Base-by-base conservation (phyloP, 331 rosid species). In the Saraca asoca region DNA sequence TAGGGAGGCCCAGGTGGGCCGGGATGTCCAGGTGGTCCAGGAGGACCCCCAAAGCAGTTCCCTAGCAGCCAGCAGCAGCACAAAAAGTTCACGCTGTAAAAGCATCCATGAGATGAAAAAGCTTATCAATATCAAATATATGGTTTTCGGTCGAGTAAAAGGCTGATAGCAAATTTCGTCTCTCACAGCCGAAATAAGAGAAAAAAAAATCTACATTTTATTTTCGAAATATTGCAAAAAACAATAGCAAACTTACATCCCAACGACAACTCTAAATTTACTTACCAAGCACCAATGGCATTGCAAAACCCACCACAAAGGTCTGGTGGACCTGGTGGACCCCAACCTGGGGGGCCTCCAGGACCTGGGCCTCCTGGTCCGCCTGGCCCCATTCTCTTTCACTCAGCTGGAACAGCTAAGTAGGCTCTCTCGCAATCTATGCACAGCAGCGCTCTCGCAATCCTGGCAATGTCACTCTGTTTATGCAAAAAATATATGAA, bases 1-100 rank as follows among this genome's bases (percentile, higher is more conserved):
- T 9, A 38, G 1, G 42, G 42, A 43, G 78, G 57, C 0, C 73
- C 64, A 4, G 58, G 64, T 13, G 78, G 78, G 20, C 75, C 79
- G 0, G 73, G 77, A 5, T 78, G 84, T 0, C 78, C 84, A 3
- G 74, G 73, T 11, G 81, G 82, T 3, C 86, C 81, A 0, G 42
- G 5, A 31, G 82, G 83, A 13, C 84, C 85, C 6, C 87, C 91
- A 43, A 78, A 86, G 75, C 88, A 86, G 29, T 83, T 85, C 65
- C 12, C 80, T 2, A 86, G 41, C 54, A 86, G 18, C 91, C 87
- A 81, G 80, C 88, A 83, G 66, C 91, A 86, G 74, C 91, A 86
- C 62, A 86, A 7, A 51, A 74, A 60, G 68, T 17, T 71, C 52
- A 81, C 2, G 66, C 91, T 86, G 78, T 7, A 17, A 12, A 2